These are phyloP conservation scores for Rhodosporidiobolus sp. DNA, from an alignment of 768 basidiomycete genomes.

Conservation along the genomic window DNA sequence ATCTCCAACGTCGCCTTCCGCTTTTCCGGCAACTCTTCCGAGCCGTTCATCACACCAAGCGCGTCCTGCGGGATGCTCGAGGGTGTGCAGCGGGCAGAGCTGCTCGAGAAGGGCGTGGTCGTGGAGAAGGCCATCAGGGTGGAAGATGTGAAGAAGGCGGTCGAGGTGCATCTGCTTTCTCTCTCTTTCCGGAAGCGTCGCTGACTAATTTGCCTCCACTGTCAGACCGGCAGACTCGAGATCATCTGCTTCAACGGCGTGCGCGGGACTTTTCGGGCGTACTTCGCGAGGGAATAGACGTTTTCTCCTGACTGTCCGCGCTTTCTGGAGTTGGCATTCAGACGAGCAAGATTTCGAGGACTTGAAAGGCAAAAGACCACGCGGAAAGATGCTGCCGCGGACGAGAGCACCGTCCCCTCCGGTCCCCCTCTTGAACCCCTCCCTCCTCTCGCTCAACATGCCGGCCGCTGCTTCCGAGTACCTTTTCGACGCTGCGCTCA, in stretches of 20 bases:
- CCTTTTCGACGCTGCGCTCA: constrained; percentile 15
- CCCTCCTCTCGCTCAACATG: background rate
- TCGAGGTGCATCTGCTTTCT: background rate
- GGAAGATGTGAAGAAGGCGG: background rate
- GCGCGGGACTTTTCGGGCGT: constrained; percentile 20
- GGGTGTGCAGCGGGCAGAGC: constrained; percentile 19
- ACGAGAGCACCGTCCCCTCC: background rate
- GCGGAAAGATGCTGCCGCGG: too few relatives aligned
- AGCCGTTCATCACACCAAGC: constrained; percentile 11
- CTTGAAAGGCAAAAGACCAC: too few relatives aligned
- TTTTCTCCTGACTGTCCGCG: background rate
- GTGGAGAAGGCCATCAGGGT: constrained; percentile 5
- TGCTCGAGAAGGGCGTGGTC: constrained; percentile 26
- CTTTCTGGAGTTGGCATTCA: too few relatives aligned
- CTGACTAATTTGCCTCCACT: background rate
- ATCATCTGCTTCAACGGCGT: constrained; percentile 38
- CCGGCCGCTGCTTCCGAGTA: background rate
- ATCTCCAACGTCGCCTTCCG: constrained; percentile 37
- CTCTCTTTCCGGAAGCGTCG: too few relatives aligned
- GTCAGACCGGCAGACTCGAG: background rate
- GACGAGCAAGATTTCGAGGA: too few relatives aligned
- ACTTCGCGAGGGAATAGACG: background rate
- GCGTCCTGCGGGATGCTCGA: constrained; percentile 14
- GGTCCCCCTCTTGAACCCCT: background rate
- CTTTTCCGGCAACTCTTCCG: background rate